Evolutionary conservation across 148 eudicot species (phyloP), one percentile per base, ranked within the genome.

Genomic region (Diospyros kaki): DNA sequence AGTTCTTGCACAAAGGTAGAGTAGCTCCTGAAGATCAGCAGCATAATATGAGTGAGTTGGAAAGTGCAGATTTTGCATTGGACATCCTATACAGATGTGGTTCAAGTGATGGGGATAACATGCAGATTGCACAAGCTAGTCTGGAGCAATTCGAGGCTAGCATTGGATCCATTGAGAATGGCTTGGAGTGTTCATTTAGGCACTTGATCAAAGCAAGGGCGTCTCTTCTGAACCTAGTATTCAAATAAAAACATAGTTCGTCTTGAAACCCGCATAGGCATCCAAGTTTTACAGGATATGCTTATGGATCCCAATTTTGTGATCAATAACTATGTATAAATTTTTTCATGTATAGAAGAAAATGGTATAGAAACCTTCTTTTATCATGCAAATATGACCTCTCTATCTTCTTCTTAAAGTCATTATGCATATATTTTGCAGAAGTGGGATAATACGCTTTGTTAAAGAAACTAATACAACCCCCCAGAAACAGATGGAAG

Each of bases 191-290:
- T 63, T 64, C 87, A 78, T 86, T 81, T 78, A 89, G 88, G 79
- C 76, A 74, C 71, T 68, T 87, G 50, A 81, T 87, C 45, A 79
- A 77, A 75, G 66, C 80, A 14, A 79, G 89, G 58, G 88, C 78
- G 2, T 84, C 87, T 43, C 87, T 89, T 44, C 76, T 87, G 17
- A 89, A 86, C 76, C 74, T 86, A 56, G 71, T 84, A 56, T 86
- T 90, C 8, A 61, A 66, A 14, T 52, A 58, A 66, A 17, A 55
- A 53, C 54, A 38, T 73, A 38, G 4, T 58, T 58, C 10, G 14
- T 15, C 40, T 8, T 74, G 28, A 38, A 17, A 28, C 28, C 28
- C 28, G 14, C 70, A 64, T 65, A 65, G 44, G 73, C 53, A 68
- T 76, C 67, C 73, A 40, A 50, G 51, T 68, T 68, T 76, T 68